Evolutionary conservation across 352 stramenopile genomes (phyloP).

Genomic region (Phytophthora podocarpi): DNA sequence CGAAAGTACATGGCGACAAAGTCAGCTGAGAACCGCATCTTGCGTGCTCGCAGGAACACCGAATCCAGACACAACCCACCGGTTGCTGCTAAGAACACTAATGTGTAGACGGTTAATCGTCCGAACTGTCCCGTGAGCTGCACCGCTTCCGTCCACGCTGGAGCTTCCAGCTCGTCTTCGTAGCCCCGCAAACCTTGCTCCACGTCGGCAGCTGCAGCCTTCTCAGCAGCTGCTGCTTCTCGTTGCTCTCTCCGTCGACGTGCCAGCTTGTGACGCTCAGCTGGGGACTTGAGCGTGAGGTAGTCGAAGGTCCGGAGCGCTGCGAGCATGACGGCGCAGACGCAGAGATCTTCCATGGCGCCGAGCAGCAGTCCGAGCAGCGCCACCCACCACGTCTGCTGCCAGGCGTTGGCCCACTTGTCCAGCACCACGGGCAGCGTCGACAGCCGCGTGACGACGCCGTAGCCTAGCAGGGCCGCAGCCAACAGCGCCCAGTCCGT

Average conservation of each 20-base stretch:
- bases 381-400: conserved; percentile 40
- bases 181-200: conserved; percentile 23
- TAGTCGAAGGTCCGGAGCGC: conserved; percentile 46
- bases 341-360: conserved; percentile 54
- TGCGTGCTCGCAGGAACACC: conserved; percentile 56
- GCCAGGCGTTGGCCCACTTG: conserved; percentile 67
- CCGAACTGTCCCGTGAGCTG: conserved; percentile 31
- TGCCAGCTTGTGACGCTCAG: conserved; percentile 3
- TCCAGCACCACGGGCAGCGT: conserved; percentile 31
- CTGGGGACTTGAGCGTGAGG: conserved; percentile 30
- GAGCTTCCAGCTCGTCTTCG: not conserved
- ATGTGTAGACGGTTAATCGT: conserved; percentile 40
- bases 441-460: conserved; percentile 35
- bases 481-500: conserved; percentile 47
- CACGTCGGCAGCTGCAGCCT: conserved; percentile 3
- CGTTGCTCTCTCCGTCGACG: conserved; percentile 8
- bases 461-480: conserved; percentile 37
- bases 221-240: conserved; percentile 10
- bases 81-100: conserved; percentile 38
- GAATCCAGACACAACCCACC: conserved; percentile 38
- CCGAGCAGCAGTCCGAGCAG: conserved; percentile 45
- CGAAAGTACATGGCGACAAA: conserved; percentile 57
- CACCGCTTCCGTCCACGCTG: conserved; percentile 22
- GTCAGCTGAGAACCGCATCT: conserved; percentile 57
- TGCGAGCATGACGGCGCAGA: conserved; percentile 32